phyloP scores from a whole-genome alignment of 441 rosid species.

The Croton setiger region DNA sequence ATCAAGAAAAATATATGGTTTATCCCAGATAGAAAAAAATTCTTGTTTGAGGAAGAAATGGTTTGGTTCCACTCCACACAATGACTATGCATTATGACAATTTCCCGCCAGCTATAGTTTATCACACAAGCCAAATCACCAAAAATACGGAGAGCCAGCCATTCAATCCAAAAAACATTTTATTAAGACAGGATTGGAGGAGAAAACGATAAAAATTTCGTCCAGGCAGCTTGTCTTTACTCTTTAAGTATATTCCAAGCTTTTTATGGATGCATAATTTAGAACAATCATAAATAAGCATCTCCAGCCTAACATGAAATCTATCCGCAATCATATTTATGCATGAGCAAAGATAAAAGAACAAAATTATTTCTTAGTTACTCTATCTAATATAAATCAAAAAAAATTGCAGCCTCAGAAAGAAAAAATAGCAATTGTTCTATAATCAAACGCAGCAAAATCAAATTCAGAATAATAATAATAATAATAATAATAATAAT shows the following conservation, averaged over 20 bases:
- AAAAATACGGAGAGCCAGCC: not conserved
- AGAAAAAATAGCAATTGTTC: not conserved
- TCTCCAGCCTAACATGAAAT: not conserved
- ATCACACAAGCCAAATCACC: not conserved
- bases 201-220: no score
- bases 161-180: not conserved
- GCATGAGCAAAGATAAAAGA: not conserved
- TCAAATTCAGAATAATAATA: not conserved
- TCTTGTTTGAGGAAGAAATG: not conserved
- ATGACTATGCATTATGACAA: not conserved
- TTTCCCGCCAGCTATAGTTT: not conserved
- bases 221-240: no score
- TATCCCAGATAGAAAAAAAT: not conserved
- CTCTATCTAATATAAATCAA: not conserved
- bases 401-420: no score
- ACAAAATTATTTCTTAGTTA: not conserved
- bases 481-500: no score
- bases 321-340: not conserved
- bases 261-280: no score
- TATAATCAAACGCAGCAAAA: not conserved
- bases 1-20: slow-evolving; percentile 1
- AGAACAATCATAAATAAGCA: not conserved
- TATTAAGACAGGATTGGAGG: not conserved
- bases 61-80: not conserved
- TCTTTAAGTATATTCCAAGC: no score